These are phyloP conservation scores for Metarhizium rileyi DNA, from an alignment of 2,329 filamentous ascomycete species.

Conservation along the genomic window DNA sequence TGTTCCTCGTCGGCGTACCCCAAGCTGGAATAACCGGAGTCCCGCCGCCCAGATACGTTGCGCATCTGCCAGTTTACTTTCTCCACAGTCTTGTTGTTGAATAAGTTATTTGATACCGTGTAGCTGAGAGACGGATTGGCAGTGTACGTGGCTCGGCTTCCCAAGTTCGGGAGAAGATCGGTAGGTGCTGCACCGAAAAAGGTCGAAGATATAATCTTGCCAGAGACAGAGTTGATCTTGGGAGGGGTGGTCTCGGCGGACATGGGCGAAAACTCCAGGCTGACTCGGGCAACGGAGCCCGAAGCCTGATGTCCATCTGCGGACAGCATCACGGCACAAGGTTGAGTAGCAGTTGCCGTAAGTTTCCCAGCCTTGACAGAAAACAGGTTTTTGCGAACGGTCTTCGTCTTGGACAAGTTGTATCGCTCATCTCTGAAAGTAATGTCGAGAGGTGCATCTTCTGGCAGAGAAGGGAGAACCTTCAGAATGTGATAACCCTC, in stretches of 20 bases:
- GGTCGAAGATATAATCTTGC: constrained; percentile 42
- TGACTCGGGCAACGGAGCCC: constrained; percentile 32
- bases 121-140: constrained; percentile 36
- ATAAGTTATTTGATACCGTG: constrained; percentile 32
- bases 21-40: constrained; percentile 45
- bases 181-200: constrained; percentile 40
- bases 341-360: constrained; percentile 35
- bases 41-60: constrained; percentile 28
- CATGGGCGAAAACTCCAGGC: constrained; percentile 37
- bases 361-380: constrained; percentile 40
- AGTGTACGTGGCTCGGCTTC: constrained; percentile 30
- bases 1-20: constrained; percentile 20
- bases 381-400: constrained; percentile 42
- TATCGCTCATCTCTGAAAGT: constrained; percentile 39
- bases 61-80: constrained; percentile 33
- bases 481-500: constrained; percentile 36
- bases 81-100: constrained; percentile 24
- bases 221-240: constrained; percentile 36
- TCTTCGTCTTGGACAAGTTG: constrained; percentile 39
- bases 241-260: constrained; percentile 34
- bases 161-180: constrained; percentile 39
- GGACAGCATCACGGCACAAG: constrained; percentile 38
- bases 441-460: constrained; percentile 42
- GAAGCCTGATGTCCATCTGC: constrained; percentile 36
- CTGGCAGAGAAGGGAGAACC: constrained; percentile 39